phyloP scores from a whole-genome alignment of 768 basidiomycete species.

The Auriscalpium vulgare region DNA sequence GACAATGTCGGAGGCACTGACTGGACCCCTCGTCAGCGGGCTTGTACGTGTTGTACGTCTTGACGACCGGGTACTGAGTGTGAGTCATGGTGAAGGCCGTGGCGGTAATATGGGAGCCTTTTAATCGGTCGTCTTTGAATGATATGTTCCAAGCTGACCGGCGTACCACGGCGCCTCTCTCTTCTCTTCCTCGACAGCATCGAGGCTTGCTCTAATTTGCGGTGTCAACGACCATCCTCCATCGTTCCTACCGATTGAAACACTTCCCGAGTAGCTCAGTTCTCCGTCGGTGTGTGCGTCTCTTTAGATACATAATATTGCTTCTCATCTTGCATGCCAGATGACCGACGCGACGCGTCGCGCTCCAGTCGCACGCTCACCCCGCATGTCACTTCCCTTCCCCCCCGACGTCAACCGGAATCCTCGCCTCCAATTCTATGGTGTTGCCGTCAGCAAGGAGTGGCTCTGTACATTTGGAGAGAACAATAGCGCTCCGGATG shows the following conservation, averaged over 20 bases:
- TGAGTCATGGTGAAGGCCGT: neutral
- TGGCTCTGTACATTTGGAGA: neutral
- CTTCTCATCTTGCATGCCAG: too few species aligned
- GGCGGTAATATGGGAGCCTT: too few species aligned
- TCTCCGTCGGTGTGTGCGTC: too few species aligned
- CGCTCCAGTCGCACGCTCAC: neutral
- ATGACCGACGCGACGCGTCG: too few species aligned
- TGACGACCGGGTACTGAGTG: neutral
- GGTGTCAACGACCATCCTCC: too few species aligned
- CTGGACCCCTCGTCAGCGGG: too few species aligned
- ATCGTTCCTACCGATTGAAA: too few species aligned
- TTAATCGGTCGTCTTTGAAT: neutral
- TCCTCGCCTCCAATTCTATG: neutral
- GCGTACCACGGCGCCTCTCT: neutral
- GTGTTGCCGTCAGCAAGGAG: neutral
- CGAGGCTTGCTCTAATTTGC: too few species aligned
- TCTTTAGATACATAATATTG: too few species aligned
- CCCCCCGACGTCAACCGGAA: neutral
- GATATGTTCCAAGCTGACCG: neutral
- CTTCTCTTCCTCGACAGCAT: neutral
- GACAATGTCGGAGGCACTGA: too few species aligned
- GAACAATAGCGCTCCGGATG: too few species aligned
- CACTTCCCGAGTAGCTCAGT: too few species aligned
- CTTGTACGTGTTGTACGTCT: neutral
- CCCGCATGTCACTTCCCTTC: neutral